These are phyloP conservation scores for Talinum fruticosum DNA, from an alignment of 148 eudicot genomes.

Conservation along the genomic window DNA sequence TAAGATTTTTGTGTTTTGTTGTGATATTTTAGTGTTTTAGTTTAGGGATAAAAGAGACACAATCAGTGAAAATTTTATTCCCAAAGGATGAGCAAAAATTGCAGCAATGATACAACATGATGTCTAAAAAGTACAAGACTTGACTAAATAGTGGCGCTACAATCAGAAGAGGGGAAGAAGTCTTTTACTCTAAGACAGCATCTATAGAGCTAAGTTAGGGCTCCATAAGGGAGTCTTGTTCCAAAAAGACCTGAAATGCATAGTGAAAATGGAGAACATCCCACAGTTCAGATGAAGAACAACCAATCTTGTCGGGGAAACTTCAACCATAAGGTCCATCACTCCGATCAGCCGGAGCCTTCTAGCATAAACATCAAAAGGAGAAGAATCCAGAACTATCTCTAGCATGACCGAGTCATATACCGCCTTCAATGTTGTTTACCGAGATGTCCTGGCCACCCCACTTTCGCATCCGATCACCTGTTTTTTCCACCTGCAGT, in stretches of 20 bases:
- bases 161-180: not conserved
- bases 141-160: not conserved
- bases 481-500: slow-evolving; percentile 63
- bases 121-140: not conserved
- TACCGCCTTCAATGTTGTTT: slow-evolving; percentile 4
- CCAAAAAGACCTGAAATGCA: not conserved
- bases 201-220: not conserved
- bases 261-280: not conserved
- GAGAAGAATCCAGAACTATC: not conserved
- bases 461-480: slow-evolving; percentile 64
- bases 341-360: slow-evolving; percentile 4
- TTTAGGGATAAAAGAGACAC: no score
- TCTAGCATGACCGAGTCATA: slow-evolving; percentile 1
- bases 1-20: no score
- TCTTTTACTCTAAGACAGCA: not conserved
- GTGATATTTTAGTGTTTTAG: no score
- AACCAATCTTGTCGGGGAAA: not conserved
- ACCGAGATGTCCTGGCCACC: slow-evolving; percentile 52
- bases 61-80: not conserved
- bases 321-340: slow-evolving; percentile 1
- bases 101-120: not conserved
- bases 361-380: not conserved
- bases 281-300: not conserved
- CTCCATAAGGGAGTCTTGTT: not conserved
- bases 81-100: not conserved